Evolutionary conservation across 345 rosid species (phyloP).

Genomic region (Hypericum androsaemum): DNA sequence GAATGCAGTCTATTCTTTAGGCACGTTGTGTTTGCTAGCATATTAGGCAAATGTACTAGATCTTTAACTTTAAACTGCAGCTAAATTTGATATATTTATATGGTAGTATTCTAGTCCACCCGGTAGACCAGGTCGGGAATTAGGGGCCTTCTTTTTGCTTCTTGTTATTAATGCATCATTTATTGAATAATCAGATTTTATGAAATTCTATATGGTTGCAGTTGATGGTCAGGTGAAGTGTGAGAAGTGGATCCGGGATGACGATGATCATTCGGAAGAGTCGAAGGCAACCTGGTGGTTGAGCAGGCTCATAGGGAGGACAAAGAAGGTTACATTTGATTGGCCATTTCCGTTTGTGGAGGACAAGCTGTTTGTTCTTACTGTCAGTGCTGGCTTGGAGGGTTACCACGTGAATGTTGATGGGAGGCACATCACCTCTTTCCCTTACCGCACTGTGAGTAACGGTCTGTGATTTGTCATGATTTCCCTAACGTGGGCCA

Average conservation of each 20-base stretch:
- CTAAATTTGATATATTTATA: too few species aligned
- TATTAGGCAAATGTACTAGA: too few species aligned
- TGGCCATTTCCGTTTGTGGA: slow-evolving; percentile 88
- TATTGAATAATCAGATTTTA: not conserved
- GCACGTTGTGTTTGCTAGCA: too few species aligned
- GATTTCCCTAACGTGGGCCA: slow-evolving; percentile 7
- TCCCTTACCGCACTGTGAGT: slow-evolving; percentile 91
- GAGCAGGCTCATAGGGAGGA: slow-evolving; percentile 58
- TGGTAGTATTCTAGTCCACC: too few species aligned
- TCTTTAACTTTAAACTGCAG: too few species aligned
- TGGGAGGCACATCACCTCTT: slow-evolving; percentile 86
- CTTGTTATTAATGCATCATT: not conserved
- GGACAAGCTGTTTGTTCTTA: slow-evolving; percentile 73
- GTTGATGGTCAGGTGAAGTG: slow-evolving; percentile 87
- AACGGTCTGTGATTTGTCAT: slow-evolving; percentile 2
- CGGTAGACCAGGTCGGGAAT: too few species aligned
- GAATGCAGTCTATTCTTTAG: too few species aligned
- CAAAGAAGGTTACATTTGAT: slow-evolving; percentile 57
- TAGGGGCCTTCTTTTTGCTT: not conserved
- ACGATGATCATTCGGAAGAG: slow-evolving; percentile 51
- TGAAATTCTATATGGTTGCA: slow-evolving; percentile 23
- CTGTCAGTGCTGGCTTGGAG: slow-evolving; percentile 85
- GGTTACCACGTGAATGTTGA: slow-evolving; percentile 83
- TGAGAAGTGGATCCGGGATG: slow-evolving; percentile 91
- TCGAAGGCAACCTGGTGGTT: slow-evolving; percentile 87